Percentiles rank a stretch among this genome's conserved stretches.
Conservation (phyloP, 1,284 basidiomycete genomes). For the Pterula multifida region DNA sequence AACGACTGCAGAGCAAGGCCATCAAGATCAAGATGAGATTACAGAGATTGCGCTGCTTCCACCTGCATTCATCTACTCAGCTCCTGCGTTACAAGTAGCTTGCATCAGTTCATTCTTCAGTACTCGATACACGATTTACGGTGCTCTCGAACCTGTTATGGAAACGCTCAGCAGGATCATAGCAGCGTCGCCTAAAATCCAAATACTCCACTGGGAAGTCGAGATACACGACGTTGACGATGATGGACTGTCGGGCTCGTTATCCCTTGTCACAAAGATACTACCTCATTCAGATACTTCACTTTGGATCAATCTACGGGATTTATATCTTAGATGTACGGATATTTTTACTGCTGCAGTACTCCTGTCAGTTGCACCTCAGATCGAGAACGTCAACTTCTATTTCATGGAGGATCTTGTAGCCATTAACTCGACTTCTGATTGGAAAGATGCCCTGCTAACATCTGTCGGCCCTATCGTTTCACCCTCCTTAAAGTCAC, state of each 20-base stretch:
- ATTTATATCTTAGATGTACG: neutral
- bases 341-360: neutral
- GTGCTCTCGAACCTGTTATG: neutral
- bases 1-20: no score
- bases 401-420: neutral
- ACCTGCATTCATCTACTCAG: no score
- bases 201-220: neutral
- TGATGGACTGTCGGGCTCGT: neutral
- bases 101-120: neutral
- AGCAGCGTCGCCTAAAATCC: neutral
- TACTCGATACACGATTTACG: neutral
- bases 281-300: neutral
- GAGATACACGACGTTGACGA: neutral
- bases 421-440: neutral
- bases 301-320: neutral
- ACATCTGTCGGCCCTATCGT: neutral
- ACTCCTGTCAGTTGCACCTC: neutral
- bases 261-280: neutral
- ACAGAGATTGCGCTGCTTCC: no score
- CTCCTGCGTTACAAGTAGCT: neutral
- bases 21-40: no score
- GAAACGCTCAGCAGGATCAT: neutral
- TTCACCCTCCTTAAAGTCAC: neutral
- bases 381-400: neutral
- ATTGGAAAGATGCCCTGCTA: neutral